Evolutionary conservation across 257 asterid genomes (phyloP).

Genomic region (Ballota nigra): DNA sequence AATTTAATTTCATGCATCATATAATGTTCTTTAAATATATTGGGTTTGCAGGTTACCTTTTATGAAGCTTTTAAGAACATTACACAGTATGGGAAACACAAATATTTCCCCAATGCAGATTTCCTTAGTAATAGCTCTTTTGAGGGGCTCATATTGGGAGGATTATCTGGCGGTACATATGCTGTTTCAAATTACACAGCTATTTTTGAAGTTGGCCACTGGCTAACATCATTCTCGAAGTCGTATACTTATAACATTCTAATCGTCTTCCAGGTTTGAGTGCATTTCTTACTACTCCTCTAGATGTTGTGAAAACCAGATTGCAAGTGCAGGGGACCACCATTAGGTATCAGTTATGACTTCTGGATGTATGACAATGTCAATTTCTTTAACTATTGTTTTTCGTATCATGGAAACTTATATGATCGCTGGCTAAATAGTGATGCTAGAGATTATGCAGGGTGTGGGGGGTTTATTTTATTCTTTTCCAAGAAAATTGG

Average conservation of each 20-base stretch:
- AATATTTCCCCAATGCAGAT: constrained; percentile 47
- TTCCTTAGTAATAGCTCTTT: constrained; percentile 44
- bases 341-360: constrained; percentile 37
- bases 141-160: constrained; percentile 81
- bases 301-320: constrained; percentile 81
- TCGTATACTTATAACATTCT: constrained; percentile 5
- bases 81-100: constrained; percentile 56
- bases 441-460: neutral
- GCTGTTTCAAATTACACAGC: neutral
- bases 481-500: neutral
- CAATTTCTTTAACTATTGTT: constrained; percentile 1
- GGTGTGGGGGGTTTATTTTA: neutral
- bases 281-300: constrained; percentile 82
- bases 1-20: neutral
- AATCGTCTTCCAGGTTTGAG: constrained; percentile 53
- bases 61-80: constrained; percentile 67
- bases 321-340: constrained; percentile 75
- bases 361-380: neutral
- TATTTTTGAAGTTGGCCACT: neutral
- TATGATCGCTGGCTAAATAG: neutral
- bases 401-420: constrained; percentile 1
- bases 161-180: constrained; percentile 75
- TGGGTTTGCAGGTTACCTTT: constrained; percentile 56
- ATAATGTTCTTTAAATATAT: neutral
- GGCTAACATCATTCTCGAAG: constrained; percentile 14